These are phyloP conservation scores for Cinnamomum chago DNA, from an alignment of 164 flowering plant species.

Conservation along the genomic window DNA sequence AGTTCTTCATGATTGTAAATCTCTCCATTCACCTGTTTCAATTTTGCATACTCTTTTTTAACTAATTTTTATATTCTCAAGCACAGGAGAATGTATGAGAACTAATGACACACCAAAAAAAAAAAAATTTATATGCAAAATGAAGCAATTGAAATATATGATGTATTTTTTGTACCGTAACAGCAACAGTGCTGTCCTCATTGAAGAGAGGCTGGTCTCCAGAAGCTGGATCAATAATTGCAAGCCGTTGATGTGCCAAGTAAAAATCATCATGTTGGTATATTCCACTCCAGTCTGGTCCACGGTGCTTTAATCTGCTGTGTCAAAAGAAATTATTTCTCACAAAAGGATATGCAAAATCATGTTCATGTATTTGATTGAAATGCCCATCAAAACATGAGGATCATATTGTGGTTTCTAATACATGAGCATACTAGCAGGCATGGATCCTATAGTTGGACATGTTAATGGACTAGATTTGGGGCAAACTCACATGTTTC, in stretches of 20 bases:
- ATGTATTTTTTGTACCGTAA: slow-evolving; percentile 45
- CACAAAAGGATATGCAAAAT: neutral
- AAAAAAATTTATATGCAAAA: no score
- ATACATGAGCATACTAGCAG: no score
- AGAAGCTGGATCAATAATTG: slow-evolving; percentile 89
- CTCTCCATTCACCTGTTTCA: slow-evolving; percentile 86
- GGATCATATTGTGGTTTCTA: no score
- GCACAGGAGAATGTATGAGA: neutral
- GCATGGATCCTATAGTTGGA: no score
- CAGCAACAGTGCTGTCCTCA: slow-evolving; percentile 74
- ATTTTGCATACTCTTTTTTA: neutral
- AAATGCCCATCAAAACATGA: no score
- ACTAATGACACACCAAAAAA: neutral
- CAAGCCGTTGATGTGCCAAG: slow-evolving; percentile 85
- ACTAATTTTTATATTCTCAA: neutral
- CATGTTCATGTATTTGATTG: no score
- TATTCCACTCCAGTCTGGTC: slow-evolving; percentile 98
- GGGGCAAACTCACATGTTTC: no score
- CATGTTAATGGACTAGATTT: no score
- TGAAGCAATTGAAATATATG: neutral
- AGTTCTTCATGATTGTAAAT: slow-evolving; percentile 93
- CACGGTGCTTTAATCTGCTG: slow-evolving; percentile 89
- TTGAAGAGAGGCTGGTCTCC: slow-evolving; percentile 97
- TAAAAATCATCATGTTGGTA: slow-evolving; percentile 74
- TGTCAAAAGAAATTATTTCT: neutral